Evolutionary conservation across 2,329 filamentous ascomycete genomes (phyloP).

Genomic region (Magnaporthales sp.): DNA sequence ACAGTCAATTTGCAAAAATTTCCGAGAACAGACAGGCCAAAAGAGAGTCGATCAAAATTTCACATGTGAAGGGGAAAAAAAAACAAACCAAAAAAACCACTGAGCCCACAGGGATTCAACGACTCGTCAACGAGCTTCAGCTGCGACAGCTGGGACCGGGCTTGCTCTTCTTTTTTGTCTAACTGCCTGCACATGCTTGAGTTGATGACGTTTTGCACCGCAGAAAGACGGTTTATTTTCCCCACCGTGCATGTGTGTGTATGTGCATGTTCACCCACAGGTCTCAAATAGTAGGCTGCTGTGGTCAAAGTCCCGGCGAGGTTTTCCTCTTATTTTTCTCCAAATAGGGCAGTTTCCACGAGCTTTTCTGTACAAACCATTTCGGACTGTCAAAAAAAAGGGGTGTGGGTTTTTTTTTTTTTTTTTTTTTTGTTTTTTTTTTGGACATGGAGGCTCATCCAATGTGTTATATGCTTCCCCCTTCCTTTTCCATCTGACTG

Average conservation of each 20-base stretch:
- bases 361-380: background rate
- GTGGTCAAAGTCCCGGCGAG: background rate
- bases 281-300: background rate
- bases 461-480: background rate
- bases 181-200: background rate
- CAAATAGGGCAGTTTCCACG: too few relatives aligned
- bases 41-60: background rate
- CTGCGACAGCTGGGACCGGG: background rate
- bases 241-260: background rate
- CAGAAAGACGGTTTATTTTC: too few relatives aligned
- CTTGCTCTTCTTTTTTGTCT: background rate
- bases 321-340: too few relatives aligned
- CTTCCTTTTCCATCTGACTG: background rate
- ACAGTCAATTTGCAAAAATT: background rate
- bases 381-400: background rate
- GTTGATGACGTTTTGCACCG: background rate
- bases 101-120: background rate
- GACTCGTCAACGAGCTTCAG: background rate
- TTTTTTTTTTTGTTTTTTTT: too few relatives aligned
- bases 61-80: background rate
- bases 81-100: too few relatives aligned
- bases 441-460: background rate
- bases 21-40: background rate
- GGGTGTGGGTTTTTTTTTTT: too few relatives aligned
- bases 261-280: background rate